phyloP scores from a whole-genome alignment of 1,139 yeast genomes.

The Petasospora fabianii region DNA sequence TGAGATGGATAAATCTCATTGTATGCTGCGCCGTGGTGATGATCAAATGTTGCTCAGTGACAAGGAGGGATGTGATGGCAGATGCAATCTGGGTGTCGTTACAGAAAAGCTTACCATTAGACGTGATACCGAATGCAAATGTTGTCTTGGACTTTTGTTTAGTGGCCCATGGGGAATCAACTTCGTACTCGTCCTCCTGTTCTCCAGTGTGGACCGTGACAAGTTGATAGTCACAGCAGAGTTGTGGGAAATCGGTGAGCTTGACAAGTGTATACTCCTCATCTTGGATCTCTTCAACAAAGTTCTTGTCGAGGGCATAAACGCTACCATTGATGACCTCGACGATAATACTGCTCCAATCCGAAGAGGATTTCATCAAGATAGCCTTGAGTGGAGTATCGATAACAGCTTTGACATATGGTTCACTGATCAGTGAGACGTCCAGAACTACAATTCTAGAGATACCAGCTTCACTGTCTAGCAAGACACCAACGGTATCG shows the following conservation, averaged over 20 bases:
- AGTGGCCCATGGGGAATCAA: conserved; percentile 25
- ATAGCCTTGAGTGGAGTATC: conserved; percentile 51
- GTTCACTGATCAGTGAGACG: conserved; percentile 38
- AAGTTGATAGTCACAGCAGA: conserved; percentile 63
- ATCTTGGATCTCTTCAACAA: conserved; percentile 30
- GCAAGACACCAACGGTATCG: conserved; percentile 43
- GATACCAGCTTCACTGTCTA: conserved; percentile 41
- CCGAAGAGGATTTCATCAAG: conserved; percentile 52
- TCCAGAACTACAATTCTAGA: conserved; percentile 52
- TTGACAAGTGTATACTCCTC: conserved; percentile 30
- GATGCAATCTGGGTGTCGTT: conserved; percentile 59
- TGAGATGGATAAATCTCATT: conserved; percentile 77
- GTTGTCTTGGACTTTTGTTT: conserved; percentile 25
- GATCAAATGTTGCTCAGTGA: conserved; percentile 69
- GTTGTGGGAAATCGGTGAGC: conserved; percentile 58
- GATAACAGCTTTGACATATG: conserved; percentile 38
- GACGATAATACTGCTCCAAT: conserved; percentile 48
- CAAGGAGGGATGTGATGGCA: conserved; percentile 78
- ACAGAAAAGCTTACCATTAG: conserved; percentile 70
- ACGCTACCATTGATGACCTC: conserved; percentile 67
- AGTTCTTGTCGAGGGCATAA: conserved; percentile 33
- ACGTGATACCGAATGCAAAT: conserved; percentile 67
- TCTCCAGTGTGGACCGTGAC: conserved; percentile 31
- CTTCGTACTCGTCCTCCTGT: conserved; percentile 27
- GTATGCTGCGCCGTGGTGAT: conserved; percentile 89